A percentile compares a stretch with the other conserved stretches of the same genome.
Evolutionary conservation across 805 yeast species (phyloP).

Genomic region (Metschnikowia aberdeeniae): DNA sequence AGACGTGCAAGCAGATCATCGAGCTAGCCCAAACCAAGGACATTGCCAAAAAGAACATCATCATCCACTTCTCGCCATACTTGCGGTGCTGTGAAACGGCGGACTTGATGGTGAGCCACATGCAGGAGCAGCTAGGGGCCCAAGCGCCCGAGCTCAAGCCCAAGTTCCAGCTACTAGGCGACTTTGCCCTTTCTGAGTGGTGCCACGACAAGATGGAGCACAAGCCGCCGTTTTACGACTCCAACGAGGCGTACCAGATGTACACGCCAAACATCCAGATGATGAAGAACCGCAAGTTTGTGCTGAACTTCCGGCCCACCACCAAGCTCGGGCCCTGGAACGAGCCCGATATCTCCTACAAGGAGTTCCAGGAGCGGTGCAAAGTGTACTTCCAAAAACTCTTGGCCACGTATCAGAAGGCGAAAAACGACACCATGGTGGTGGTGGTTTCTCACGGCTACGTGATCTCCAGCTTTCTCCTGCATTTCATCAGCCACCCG

Average conservation of each 20-base stretch:
- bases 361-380: conserved; percentile 37
- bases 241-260: conserved; percentile 44
- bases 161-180: conserved; percentile 38
- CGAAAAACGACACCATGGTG: conserved; percentile 31
- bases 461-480: conserved; percentile 34
- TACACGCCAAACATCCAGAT: conserved; percentile 40
- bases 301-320: conserved; percentile 41
- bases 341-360: conserved; percentile 37
- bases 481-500: conserved; percentile 41
- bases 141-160: conserved; percentile 28
- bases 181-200: conserved; percentile 45
- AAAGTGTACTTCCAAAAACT: conserved; percentile 38
- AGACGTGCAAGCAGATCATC: conserved; percentile 20
- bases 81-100: conserved; percentile 44
- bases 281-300: conserved; percentile 29
- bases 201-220: conserved; percentile 41
- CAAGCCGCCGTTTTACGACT: conserved; percentile 40
- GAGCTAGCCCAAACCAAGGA: conserved; percentile 18
- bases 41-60: conserved; percentile 17
- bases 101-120: conserved; percentile 31
- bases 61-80: conserved; percentile 41
- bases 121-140: conserved; percentile 22
- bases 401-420: conserved; percentile 37
- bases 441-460: conserved; percentile 42
- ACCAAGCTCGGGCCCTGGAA: conserved; percentile 40